Percentiles rank a stretch among this genome's conserved stretches.
Conservation (phyloP, 805 yeast genomes). For the Yamadazyma tumulicola region DNA sequence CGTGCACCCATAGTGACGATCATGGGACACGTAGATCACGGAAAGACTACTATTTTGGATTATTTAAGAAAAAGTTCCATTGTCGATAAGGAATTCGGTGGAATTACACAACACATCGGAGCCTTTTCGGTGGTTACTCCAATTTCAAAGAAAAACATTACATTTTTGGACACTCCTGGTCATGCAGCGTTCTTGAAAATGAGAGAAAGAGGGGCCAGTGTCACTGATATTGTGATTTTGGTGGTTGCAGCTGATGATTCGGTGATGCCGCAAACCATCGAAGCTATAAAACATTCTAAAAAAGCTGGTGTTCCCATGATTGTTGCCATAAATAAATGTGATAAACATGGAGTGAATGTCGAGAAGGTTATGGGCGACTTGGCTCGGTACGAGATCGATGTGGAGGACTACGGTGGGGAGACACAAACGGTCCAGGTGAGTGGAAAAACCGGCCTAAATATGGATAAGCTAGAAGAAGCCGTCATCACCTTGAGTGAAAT, state of each 20-base stretch:
- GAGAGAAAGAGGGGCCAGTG: constrained; percentile 94
- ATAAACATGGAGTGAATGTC: constrained; percentile 69
- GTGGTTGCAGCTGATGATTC: constrained; percentile 98
- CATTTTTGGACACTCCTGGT: constrained; percentile 96
- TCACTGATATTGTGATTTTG: constrained; percentile 86
- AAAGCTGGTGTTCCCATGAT: constrained; percentile 77
- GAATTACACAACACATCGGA: constrained; percentile 97
- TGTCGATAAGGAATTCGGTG: constrained; percentile 86
- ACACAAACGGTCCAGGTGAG: constrained; percentile 84
- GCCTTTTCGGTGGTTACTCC: constrained; percentile 90
- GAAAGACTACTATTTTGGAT: constrained; percentile 92
- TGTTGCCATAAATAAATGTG: constrained; percentile 92
- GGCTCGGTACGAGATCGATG: constrained; percentile 71
- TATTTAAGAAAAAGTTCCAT: constrained; percentile 79
- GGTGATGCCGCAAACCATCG: constrained; percentile 95
- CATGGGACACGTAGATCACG: constrained; percentile 99
- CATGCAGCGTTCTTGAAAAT: constrained; percentile 95
- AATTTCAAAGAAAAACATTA: constrained; percentile 66
- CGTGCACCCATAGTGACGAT: constrained; percentile 95
- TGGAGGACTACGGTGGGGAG: constrained; percentile 95
- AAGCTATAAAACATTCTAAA: constrained; percentile 91
- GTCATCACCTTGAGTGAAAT: constrained; percentile 81
- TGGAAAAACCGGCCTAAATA: constrained; percentile 85
- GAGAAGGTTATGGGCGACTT: constrained; percentile 77
- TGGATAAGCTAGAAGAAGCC: constrained; percentile 87